Conservation (phyloP, 441 rosid species). For the Adansonia gregorii region DNA sequence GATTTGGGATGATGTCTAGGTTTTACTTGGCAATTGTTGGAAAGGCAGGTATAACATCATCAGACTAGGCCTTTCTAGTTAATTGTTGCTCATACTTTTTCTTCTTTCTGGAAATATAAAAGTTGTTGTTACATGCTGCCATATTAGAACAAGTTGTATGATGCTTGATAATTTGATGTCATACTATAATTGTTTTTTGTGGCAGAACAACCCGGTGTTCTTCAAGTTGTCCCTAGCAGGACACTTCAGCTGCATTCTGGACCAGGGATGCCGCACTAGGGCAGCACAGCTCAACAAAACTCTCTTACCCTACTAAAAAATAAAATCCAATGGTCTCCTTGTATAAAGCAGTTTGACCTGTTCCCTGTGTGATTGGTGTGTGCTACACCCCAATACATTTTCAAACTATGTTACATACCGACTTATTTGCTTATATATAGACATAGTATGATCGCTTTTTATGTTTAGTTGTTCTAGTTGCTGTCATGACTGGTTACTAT, state of each 20-base stretch:
- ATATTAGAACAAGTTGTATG: background rate
- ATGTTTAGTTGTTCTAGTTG: background rate
- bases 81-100: background rate
- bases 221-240: conserved; percentile 71
- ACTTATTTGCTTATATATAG: conserved; percentile 3
- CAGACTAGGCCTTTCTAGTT: background rate
- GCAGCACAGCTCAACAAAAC: background rate
- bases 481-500: background rate
- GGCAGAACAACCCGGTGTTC: conserved; percentile 86
- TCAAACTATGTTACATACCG: background rate
- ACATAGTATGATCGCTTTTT: background rate
- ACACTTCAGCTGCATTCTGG: conserved; percentile 61
- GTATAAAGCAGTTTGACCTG: background rate
- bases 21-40: background rate
- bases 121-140: background rate
- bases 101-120: background rate
- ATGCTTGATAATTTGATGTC: background rate
- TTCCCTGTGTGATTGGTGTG: background rate
- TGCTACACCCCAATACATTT: conserved; percentile 25
- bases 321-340: background rate
- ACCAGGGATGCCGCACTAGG: conserved; percentile 44
- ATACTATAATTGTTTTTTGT: conserved; percentile 4
- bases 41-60: background rate
- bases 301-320: background rate
- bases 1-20: conserved; percentile 3